Conservation (phyloP, 495 filamentous ascomycete genomes). For the Arthonia radiata region DNA sequence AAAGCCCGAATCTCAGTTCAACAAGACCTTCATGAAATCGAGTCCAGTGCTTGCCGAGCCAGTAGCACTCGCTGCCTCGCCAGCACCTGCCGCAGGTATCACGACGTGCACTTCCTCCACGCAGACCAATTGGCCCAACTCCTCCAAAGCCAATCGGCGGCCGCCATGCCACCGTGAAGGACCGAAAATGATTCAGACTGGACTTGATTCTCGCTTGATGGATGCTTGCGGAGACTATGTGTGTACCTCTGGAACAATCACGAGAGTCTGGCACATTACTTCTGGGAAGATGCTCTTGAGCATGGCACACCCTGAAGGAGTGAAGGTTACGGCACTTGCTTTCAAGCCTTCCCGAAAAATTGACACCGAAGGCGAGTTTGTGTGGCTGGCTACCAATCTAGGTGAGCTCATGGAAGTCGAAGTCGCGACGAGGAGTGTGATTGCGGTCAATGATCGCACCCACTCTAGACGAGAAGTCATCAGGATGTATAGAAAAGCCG, state of each 20-base stretch:
- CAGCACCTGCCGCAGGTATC: too few relatives aligned
- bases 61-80: too few relatives aligned
- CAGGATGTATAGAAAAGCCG: constrained; percentile 63
- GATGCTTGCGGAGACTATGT: constrained; percentile 72
- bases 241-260: constrained; percentile 63
- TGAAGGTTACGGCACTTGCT: constrained; percentile 51
- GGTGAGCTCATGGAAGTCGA: constrained; percentile 82
- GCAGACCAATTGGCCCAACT: constrained; percentile 58
- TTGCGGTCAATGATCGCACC: constrained; percentile 36
- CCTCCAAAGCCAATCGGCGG: constrained; percentile 61
- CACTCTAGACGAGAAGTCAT: constrained; percentile 66
- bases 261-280: constrained; percentile 62
- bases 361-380: constrained; percentile 49
- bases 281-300: constrained; percentile 64
- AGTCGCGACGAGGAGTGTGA: constrained; percentile 39
- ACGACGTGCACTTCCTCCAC: too few relatives aligned
- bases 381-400: constrained; percentile 80
- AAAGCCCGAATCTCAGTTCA: too few relatives aligned
- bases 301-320: constrained; percentile 50
- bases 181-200: constrained; percentile 49
- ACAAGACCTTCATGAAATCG: too few relatives aligned
- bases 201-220: constrained; percentile 59
- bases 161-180: constrained; percentile 50
- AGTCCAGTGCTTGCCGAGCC: too few relatives aligned
- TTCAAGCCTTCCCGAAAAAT: constrained; percentile 60